Percentiles rank a stretch among this genome's conserved stretches.
phyloP scores from a whole-genome alignment of 2,329 filamentous ascomycete genomes.

The Verticillium klebahnii region DNA sequence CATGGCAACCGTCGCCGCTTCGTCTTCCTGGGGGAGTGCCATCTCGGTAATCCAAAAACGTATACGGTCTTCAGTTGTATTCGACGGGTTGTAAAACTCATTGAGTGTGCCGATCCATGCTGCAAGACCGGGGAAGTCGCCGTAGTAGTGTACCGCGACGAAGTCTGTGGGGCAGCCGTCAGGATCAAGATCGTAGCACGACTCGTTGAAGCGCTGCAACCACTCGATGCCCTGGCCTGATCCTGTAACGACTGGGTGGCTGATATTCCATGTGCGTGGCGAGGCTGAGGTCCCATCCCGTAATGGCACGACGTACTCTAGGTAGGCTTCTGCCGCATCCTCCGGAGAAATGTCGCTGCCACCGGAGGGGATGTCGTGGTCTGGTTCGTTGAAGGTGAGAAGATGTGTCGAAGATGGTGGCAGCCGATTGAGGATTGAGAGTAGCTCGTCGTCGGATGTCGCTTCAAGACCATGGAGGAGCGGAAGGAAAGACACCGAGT shows the following conservation, averaged over 20 bases:
- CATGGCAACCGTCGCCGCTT: slow-evolving; percentile 30
- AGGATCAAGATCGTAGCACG: slow-evolving; percentile 32
- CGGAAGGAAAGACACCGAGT: slow-evolving; percentile 28
- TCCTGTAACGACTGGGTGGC: slow-evolving; percentile 35
- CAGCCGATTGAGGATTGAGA: slow-evolving; percentile 19
- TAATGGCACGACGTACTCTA: slow-evolving; percentile 30
- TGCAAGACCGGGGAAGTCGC: slow-evolving; percentile 27
- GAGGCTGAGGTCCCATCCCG: slow-evolving; percentile 14
- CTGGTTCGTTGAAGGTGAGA: slow-evolving; percentile 37
- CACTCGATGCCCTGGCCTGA: slow-evolving; percentile 32
- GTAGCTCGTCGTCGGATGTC: slow-evolving; percentile 20
- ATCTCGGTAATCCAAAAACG: slow-evolving; percentile 35
- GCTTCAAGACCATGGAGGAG: slow-evolving; percentile 31
- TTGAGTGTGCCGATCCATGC: slow-evolving; percentile 29
- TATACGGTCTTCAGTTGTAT: slow-evolving; percentile 12
- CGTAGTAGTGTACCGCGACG: slow-evolving; percentile 36
- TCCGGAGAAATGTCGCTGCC: slow-evolving; percentile 32
- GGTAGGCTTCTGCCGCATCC: slow-evolving; percentile 32
- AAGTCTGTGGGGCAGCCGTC: slow-evolving; percentile 34
- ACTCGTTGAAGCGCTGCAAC: slow-evolving; percentile 33
- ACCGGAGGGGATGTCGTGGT: slow-evolving; percentile 31
- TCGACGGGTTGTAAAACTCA: slow-evolving; percentile 26
- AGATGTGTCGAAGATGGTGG: slow-evolving; percentile 30
- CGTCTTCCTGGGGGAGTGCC: slow-evolving; percentile 27
- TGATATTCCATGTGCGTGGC: slow-evolving; percentile 29